Evolutionary conservation across 768 basidiomycete genomes (phyloP), one percentile per base, ranked within the genome.

Genomic region (Butyriboletus loyo): DNA sequence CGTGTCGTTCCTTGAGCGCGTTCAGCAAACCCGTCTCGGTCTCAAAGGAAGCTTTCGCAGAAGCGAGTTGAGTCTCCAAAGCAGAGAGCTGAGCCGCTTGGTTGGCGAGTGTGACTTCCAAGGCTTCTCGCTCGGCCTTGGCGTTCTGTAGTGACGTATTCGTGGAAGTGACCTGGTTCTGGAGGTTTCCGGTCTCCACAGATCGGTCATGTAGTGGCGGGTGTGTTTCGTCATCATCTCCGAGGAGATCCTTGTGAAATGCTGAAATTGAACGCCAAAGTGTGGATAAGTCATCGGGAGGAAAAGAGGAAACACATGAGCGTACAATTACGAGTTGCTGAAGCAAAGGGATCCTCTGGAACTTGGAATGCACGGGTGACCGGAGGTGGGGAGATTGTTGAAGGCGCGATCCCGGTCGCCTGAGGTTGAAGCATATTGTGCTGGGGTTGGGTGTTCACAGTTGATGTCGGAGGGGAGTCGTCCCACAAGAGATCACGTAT

Each of bases 41-140:
- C 66, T 95, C 93, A 60, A 89, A 92, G 1, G 89, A 80, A 22
- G 85, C 86, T 63, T 92, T 90, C 9, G 94, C 89, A 3, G 85
- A 80, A 1, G 86, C 82, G 11, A 98, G 79, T 62, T 94, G 90
- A 19, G 81, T 85, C 64, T 98, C 89, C 30, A 98, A 73, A 34
- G 87, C 79, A 7, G 86, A 81, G 25, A 98, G 79, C 66, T 93
- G 84, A 0, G 80, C 76, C 0, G 87, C 85, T 60, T 92, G 89
- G 40, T 77, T 77, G 2, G 83, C 78, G 10, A 92, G 73, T 0
- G 75, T 77, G 47, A 76, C 74, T 61, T 96, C 92, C 27, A 90
- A 68, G 8, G 78, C 71, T 35, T 70, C 75, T 36, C 91, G 85
- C 52, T 92, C 89, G 28, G 73, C 70, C 64, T 85, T 83, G 27